Base-by-base conservation (phyloP, 2,329 filamentous ascomycete species). In the Teratosphaeriaceae sp. region DNA sequence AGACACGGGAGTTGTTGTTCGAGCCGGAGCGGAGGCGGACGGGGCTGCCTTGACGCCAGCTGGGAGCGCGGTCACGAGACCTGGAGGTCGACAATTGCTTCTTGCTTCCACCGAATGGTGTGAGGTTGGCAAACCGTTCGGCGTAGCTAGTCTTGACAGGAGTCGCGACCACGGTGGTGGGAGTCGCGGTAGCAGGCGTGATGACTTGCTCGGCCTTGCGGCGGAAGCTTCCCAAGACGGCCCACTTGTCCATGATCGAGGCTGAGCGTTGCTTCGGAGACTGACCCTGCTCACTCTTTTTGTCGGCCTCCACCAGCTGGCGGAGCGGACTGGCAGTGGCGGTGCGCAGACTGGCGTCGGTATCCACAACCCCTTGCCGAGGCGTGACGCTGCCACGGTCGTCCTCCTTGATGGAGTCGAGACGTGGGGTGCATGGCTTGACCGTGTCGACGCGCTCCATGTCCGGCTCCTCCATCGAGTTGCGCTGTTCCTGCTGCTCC, bases 201-300 rank as follows among this genome's bases (percentile, higher is more conserved):
- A 46, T 45, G 48, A 40, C 43, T 55, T 57, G 53, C 68, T 47
- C 73, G 70, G 36, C 69, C 59, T 75, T 78, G 45, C 88, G 82
- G 43, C 90, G 79, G 57, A 85, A 84, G 62, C 94, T 85, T 49
- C 90, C 90, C 38, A 97, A 74, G 11, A 81, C 85, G 19, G 85
- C 80, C 90, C 90, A 97, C 64, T 94, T 95, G 66, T 96, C 90
- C 40, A 85, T 63, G 53, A 67, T 66, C 19, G 65, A 70, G 7
- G 56, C 52, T 9, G 57, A 60, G 37, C 56, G 55, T 43, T 77
- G 78, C 69, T 86, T 87, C 33, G 84, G 77, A n/a, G 80, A 79
- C 56, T 83, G 80, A 5, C 46, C 31, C 55, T 49, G 64, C 58
- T 53, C 65, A 55, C 54, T 71, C 62, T 41, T 64, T 55, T 47